Conservation (phyloP, 768 basidiomycete species). For the Sporobolomyces roseus region DNA sequence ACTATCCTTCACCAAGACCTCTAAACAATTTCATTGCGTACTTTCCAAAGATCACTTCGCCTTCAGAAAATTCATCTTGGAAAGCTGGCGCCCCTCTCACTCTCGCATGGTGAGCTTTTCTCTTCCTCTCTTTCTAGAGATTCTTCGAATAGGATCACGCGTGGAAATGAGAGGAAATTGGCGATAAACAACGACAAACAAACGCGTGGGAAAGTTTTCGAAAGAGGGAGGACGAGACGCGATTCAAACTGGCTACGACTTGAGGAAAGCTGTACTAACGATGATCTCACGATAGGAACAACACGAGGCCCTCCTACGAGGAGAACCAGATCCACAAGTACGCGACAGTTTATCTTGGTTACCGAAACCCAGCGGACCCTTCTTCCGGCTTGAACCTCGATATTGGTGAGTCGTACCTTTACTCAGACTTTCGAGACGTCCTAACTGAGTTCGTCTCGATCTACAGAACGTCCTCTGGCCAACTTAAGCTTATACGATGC, state of each 20-base stretch:
- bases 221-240: neutral
- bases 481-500: conserved; percentile 22
- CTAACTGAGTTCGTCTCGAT: too few species aligned
- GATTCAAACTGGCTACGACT: neutral
- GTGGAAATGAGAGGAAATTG: neutral
- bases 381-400: conserved; percentile 10
- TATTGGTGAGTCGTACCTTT: too few species aligned
- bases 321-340: conserved; percentile 15
- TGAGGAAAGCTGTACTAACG: neutral
- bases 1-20: neutral
- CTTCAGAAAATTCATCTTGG: neutral
- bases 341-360: conserved; percentile 10
- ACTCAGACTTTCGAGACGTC: too few species aligned
- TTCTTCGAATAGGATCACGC: neutral
- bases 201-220: neutral
- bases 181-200: conserved; percentile 1
- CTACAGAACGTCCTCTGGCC: conserved; percentile 30
- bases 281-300: conserved; percentile 28
- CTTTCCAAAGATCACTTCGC: conserved; percentile 4
- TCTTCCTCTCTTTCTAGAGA: too few species aligned
- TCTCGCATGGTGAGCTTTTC: conserved; percentile 12
- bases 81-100: neutral
- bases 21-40: conserved; percentile 7
- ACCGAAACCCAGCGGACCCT: conserved; percentile 9
- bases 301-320: conserved; percentile 23